Evolutionary conservation across 768 basidiomycete genomes (phyloP).

Genomic region (Pisolithus orientalis): DNA sequence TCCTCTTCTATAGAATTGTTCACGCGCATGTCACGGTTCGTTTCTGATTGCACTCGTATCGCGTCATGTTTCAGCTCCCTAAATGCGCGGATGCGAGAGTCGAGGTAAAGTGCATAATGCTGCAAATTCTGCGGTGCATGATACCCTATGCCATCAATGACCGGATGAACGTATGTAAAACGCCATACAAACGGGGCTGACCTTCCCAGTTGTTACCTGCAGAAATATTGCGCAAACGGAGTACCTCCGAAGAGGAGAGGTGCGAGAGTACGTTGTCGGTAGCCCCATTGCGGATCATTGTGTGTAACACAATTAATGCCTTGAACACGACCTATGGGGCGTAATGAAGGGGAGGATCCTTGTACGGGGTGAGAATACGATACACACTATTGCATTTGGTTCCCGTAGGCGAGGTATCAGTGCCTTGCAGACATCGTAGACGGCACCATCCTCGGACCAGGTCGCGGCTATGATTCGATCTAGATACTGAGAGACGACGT

Average conservation of each 20-base stretch:
- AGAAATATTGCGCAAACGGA: conserved; percentile 78
- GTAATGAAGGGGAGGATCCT: neutral
- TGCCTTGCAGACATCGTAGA: conserved; percentile 90
- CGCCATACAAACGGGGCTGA: conserved; percentile 25
- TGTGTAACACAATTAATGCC: conserved; percentile 90
- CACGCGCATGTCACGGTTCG: conserved; percentile 77
- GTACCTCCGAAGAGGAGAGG: conserved; percentile 74
- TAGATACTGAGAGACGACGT: conserved; percentile 60
- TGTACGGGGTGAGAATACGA: neutral
- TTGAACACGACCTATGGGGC: conserved; percentile 87
- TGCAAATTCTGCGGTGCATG: conserved; percentile 79
- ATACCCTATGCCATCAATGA: conserved; percentile 51
- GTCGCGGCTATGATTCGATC: conserved; percentile 95
- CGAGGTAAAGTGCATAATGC: conserved; percentile 84
- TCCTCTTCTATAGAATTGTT: conserved; percentile 61
- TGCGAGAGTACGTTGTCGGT: conserved; percentile 89
- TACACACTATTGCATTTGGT: conserved; percentile 81
- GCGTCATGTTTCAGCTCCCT: conserved; percentile 91
- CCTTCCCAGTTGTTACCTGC: conserved; percentile 80
- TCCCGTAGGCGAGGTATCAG: conserved; percentile 81
- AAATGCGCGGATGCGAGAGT: conserved; percentile 82
- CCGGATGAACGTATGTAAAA: conserved; percentile 2
- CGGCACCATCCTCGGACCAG: conserved; percentile 91
- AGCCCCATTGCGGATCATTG: conserved; percentile 94
- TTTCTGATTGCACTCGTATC: conserved; percentile 88